Evolutionary conservation across 2,329 filamentous ascomycete genomes (phyloP).

Genomic region (Leptographium flavum): DNA sequence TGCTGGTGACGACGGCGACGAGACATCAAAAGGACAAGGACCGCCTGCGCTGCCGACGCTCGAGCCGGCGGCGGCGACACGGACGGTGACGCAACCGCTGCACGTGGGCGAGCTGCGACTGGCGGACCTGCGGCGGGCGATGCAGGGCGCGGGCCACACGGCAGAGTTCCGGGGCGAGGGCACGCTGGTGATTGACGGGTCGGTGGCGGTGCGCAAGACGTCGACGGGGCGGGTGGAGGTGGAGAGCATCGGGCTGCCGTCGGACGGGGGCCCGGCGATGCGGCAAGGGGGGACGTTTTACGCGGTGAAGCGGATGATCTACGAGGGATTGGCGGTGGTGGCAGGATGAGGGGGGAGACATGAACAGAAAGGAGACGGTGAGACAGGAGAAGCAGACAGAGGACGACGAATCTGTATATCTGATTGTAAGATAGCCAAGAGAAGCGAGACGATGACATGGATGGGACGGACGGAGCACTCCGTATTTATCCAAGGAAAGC

Average conservation of each 20-base stretch:
- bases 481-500: too few species aligned
- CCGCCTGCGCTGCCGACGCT: slow-evolving; percentile 28
- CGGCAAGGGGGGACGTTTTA: slow-evolving; percentile 56
- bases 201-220: slow-evolving; percentile 78
- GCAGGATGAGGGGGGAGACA: slow-evolving; percentile 43
- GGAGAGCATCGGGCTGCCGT: slow-evolving; percentile 54
- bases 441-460: too few species aligned
- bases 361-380: too few species aligned
- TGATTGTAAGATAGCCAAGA: too few species aligned
- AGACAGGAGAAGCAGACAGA: too few species aligned
- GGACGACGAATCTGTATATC: too few species aligned
- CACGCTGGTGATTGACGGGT: slow-evolving; percentile 75
- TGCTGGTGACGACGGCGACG: slow-evolving; percentile 4
- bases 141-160: slow-evolving; percentile 68
- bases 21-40: not conserved
- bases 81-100: slow-evolving; percentile 70
- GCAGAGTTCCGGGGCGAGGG: slow-evolving; percentile 92
- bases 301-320: slow-evolving; percentile 80
- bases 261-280: slow-evolving; percentile 23
- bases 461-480: too few species aligned
- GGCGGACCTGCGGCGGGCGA: slow-evolving; percentile 71
- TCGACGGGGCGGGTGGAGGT: slow-evolving; percentile 78
- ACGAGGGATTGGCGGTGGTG: slow-evolving; percentile 85
- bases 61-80: slow-evolving; percentile 50
- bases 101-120: slow-evolving; percentile 89